Evolutionary conservation across 257 asterid species (phyloP).

Genomic region (Forsythia suspensa): DNA sequence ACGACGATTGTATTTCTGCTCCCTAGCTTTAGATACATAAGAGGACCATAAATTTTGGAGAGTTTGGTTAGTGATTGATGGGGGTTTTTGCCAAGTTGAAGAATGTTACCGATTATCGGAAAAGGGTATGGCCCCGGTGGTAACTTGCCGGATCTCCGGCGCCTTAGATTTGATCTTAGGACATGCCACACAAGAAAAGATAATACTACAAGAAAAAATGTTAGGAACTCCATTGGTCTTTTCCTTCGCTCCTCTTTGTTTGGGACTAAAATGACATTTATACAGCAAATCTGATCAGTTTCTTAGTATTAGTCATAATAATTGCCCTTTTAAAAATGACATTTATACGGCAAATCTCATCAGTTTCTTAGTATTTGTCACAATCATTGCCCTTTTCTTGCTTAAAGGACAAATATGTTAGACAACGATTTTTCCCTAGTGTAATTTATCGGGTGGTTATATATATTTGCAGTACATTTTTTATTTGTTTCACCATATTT

Average conservation of each 20-base stretch:
- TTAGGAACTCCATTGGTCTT: neutral
- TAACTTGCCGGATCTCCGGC: neutral
- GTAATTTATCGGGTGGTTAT: too few species aligned
- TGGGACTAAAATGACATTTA: neutral
- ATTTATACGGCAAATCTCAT: too few species aligned
- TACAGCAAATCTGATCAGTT: too few species aligned
- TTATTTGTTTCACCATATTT: too few species aligned
- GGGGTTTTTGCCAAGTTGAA: neutral
- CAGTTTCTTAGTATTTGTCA: too few species aligned
- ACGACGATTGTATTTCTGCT: slow-evolving; percentile 1
- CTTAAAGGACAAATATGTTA: too few species aligned
- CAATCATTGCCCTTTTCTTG: too few species aligned
- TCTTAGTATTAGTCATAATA: too few species aligned
- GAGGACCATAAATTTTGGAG: slow-evolving; percentile 16
- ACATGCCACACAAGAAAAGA: neutral
- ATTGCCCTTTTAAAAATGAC: too few species aligned
- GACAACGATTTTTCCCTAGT: too few species aligned
- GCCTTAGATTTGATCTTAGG: neutral
- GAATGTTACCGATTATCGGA: slow-evolving; percentile 18
- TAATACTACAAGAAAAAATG: neutral
- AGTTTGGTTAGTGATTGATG: slow-evolving; percentile 9
- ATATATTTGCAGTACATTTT: too few species aligned
- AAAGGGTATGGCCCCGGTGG: slow-evolving; percentile 24
- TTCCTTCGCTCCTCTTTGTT: neutral
- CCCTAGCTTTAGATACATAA: slow-evolving; percentile 14